A percentile compares a stretch with the other conserved stretches of the same genome.
Evolutionary conservation across 106 monocot genomes (phyloP).

Genomic region (Xerophyta viscosa): DNA sequence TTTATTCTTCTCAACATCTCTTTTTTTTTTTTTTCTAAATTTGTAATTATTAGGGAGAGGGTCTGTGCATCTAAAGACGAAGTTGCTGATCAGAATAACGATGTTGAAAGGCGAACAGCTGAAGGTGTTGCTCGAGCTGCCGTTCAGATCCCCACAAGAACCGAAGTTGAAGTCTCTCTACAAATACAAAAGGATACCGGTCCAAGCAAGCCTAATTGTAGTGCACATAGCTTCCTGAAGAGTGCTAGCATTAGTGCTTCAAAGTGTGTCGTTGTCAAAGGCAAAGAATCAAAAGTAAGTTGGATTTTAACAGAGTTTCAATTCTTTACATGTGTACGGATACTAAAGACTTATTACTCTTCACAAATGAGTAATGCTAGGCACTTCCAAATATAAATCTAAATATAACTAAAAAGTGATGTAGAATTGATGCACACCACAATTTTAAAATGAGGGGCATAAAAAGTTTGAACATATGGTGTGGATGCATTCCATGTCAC

Average conservation of each 20-base stretch:
- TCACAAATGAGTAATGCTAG: no score
- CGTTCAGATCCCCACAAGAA: constrained; percentile 24
- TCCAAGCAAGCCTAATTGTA: constrained; percentile 44
- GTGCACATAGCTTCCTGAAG: constrained; percentile 63
- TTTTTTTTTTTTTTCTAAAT: no score
- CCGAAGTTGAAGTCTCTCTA: constrained; percentile 30
- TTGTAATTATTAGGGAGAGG: constrained; percentile 39
- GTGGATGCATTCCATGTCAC: no score
- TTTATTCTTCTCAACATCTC: no score
- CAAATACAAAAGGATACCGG: constrained; percentile 29
- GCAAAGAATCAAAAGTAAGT: constrained; percentile 55
- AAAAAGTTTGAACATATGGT: no score
- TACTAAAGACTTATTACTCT: no score
- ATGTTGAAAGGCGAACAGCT: constrained; percentile 26
- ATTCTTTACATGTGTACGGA: no score
- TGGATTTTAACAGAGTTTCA: neutral
- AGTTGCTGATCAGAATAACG: constrained; percentile 11
- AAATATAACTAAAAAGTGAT: no score
- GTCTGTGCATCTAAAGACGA: constrained; percentile 28
- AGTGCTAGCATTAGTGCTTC: constrained; percentile 91
- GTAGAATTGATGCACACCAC: no score
- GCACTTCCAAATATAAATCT: no score
- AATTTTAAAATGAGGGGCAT: no score
- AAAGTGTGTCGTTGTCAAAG: constrained; percentile 54
- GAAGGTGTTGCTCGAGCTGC: constrained; percentile 19